Conservation (phyloP, 179 eudicot species). For the Spinacia oleracea region DNA sequence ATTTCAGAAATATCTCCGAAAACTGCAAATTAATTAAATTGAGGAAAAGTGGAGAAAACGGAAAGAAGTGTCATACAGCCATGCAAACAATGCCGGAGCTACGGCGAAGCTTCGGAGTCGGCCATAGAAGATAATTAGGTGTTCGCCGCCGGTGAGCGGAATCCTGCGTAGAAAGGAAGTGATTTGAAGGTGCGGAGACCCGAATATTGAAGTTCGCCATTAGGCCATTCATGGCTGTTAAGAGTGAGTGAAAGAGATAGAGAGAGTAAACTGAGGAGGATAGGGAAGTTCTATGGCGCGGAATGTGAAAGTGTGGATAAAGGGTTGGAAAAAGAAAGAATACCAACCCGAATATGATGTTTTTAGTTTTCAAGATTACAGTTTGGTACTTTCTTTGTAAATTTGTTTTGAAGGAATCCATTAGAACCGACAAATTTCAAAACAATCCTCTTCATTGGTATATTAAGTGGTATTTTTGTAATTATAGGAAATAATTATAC, state of each 20-base stretch:
- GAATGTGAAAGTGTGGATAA: neutral
- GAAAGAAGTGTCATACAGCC: slow-evolving; percentile 33
- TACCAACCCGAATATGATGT: no score
- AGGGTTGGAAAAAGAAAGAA: no score
- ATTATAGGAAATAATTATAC: no score
- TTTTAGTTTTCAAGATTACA: no score
- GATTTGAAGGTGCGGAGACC: slow-evolving; percentile 8
- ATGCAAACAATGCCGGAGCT: slow-evolving; percentile 39
- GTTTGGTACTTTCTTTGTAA: no score
- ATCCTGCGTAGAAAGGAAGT: neutral
- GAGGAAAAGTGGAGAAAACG: neutral
- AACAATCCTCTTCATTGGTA: no score
- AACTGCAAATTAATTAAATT: neutral
- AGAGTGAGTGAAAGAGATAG: slow-evolving; percentile 9
- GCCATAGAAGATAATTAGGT: slow-evolving; percentile 10
- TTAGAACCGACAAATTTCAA: no score
- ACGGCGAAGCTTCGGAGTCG: slow-evolving; percentile 22
- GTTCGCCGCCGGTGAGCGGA: neutral
- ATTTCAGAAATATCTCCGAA: neutral
- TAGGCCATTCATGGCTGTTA: slow-evolving; percentile 40
- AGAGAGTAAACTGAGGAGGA: neutral
- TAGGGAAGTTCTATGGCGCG: neutral
- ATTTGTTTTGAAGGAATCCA: no score
- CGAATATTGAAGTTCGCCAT: slow-evolving; percentile 33
- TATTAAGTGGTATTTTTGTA: no score